Evolutionary conservation across 73 alveolate genomes (phyloP).

Genomic region (Paramecium tetraurelia): DNA sequence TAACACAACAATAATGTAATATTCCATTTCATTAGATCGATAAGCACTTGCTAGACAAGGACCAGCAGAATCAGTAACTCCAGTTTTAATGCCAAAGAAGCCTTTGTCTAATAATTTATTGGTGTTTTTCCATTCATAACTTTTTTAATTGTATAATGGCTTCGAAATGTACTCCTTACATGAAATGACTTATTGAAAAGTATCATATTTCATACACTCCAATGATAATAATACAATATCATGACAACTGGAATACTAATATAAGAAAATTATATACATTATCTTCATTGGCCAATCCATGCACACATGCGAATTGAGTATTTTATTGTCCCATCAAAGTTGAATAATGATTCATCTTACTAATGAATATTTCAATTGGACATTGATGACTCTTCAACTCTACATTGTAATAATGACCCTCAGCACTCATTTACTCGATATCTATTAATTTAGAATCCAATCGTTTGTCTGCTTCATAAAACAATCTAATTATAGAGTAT

Average conservation of each 20-base stretch:
- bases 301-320: constrained; percentile 67
- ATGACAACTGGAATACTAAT: constrained; percentile 25
- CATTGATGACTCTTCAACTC: not conserved
- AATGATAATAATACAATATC: not conserved
- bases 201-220: not conserved
- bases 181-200: not conserved
- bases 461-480: not conserved
- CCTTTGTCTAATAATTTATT: constrained; percentile 71
- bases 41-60: constrained; percentile 68
- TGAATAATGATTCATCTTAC: constrained; percentile 71
- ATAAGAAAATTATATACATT: constrained; percentile 36
- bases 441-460: not conserved
- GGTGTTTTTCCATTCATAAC: constrained; percentile 62
- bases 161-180: constrained; percentile 2
- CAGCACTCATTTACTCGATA: constrained; percentile 10
- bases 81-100: constrained; percentile 71
- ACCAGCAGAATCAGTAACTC: constrained; percentile 71
- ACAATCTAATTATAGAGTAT: not conserved
- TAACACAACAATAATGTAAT: not conserved
- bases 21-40: not conserved
- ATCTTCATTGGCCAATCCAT: constrained; percentile 66
- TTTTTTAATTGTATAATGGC: not conserved
- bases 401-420: not conserved
- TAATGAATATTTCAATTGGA: constrained; percentile 46
- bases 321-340: constrained; percentile 60